Evolutionary conservation across 2,329 filamentous ascomycete genomes (phyloP).

Genomic region (Chrysoporthe cubensis): DNA sequence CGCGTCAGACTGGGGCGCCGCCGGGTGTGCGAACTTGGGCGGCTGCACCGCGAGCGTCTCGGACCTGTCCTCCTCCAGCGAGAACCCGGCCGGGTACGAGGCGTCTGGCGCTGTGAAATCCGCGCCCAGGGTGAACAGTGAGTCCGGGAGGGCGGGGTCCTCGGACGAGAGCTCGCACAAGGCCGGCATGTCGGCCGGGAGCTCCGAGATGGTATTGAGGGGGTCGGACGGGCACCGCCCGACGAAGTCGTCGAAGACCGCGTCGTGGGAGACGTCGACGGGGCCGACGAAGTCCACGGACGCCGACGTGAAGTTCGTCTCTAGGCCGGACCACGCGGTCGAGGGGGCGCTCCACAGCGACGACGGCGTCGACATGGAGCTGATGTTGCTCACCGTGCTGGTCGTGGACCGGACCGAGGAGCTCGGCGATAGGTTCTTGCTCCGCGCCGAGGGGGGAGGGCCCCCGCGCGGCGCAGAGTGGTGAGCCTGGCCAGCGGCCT

Average conservation of each 20-base stretch:
- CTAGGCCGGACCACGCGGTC: slow-evolving; percentile 45
- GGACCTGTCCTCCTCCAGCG: slow-evolving; percentile 38
- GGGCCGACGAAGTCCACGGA: slow-evolving; percentile 45
- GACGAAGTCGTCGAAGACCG: slow-evolving; percentile 26
- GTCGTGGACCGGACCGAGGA: slow-evolving; percentile 53
- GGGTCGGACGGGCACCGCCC: slow-evolving; percentile 34
- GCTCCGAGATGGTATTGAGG: slow-evolving; percentile 43
- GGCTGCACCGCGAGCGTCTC: slow-evolving; percentile 14
- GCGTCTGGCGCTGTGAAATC: slow-evolving; percentile 39
- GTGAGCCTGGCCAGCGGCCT: slow-evolving; percentile 18
- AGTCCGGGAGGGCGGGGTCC: slow-evolving; percentile 38
- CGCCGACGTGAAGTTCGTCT: slow-evolving; percentile 52
- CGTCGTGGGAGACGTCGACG: slow-evolving; percentile 37
- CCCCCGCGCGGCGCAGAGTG: slow-evolving; percentile 31
- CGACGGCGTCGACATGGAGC: slow-evolving; percentile 50
- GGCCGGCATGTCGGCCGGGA: slow-evolving; percentile 47
- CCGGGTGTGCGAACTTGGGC: background rate
- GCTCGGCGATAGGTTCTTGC: slow-evolving; percentile 51
- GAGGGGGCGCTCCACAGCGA: slow-evolving; percentile 50
- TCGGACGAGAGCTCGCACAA: slow-evolving; percentile 35
- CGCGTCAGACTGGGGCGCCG: slow-evolving; percentile 34
- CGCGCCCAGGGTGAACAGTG: slow-evolving; percentile 43
- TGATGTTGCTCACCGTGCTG: slow-evolving; percentile 40
- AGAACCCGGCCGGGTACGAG: slow-evolving; percentile 43
- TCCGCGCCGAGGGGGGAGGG: slow-evolving; percentile 36